Percentiles rank a stretch among this genome's conserved stretches.
Evolutionary conservation across 139 green algal species (phyloP).

Genomic region (Choricystis sp.): DNA sequence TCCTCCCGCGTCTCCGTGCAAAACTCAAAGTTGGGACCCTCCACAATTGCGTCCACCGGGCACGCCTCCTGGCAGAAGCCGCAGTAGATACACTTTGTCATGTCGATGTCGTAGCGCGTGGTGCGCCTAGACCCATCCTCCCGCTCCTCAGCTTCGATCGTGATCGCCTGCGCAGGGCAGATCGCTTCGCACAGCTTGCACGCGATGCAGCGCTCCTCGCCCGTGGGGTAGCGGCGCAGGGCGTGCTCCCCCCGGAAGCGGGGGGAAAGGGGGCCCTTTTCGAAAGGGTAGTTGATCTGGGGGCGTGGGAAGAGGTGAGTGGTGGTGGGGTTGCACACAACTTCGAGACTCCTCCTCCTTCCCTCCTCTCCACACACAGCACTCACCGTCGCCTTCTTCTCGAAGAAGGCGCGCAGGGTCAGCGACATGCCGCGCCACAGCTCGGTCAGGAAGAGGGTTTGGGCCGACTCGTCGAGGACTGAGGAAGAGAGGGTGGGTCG

Average conservation of each 20-base stretch:
- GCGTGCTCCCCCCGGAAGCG: constrained; percentile 98
- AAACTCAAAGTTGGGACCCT: constrained; percentile 98
- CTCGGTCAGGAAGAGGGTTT: constrained; percentile 96
- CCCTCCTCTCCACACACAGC: neutral
- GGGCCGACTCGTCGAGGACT: constrained; percentile 78
- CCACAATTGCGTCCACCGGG: constrained; percentile 96
- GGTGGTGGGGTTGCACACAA: neutral
- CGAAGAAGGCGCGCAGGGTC: constrained; percentile 92
- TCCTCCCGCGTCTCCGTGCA: constrained; percentile 86
- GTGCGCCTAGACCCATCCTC: constrained; percentile 71
- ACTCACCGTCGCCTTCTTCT: constrained; percentile 83
- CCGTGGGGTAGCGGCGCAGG: constrained; percentile 86
- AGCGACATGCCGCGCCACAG: constrained; percentile 74
- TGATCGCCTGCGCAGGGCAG: constrained; percentile 80
- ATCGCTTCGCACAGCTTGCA: constrained; percentile 99
- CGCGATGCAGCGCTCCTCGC: constrained; percentile 98
- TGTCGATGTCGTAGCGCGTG: constrained; percentile 94
- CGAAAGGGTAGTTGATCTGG: constrained; percentile 98
- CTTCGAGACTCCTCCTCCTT: neutral
- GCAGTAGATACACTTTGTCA: constrained; percentile 94
- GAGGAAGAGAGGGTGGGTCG: constrained; percentile 7
- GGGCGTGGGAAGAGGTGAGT: neutral
- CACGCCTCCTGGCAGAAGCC: constrained; percentile 89
- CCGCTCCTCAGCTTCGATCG: constrained; percentile 97
- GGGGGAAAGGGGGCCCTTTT: constrained; percentile 87